Conservation (phyloP, 352 stramenopile species). For the Pythium scleroteichum region DNA sequence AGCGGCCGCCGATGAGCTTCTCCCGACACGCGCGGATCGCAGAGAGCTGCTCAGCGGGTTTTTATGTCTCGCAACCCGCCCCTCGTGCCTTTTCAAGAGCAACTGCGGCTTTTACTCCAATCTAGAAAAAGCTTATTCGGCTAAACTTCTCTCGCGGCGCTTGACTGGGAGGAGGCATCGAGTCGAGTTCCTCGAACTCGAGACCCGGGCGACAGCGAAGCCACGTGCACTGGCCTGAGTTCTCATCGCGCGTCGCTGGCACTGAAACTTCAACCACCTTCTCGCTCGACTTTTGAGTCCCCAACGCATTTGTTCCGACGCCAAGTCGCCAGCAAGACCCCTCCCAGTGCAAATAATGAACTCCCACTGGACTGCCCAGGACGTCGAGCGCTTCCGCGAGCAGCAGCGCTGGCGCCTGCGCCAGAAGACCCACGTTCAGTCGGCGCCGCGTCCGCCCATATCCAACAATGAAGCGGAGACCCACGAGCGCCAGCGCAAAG, state of each 20-base stretch:
- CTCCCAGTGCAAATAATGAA: slow-evolving; percentile 8
- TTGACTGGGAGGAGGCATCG: neutral
- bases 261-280: slow-evolving; percentile 17
- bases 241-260: slow-evolving; percentile 1
- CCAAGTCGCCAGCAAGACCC: neutral
- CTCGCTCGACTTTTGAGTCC: slow-evolving; percentile 7
- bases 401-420: slow-evolving; percentile 26
- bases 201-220: no score
- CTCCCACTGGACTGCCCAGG: slow-evolving; percentile 25
- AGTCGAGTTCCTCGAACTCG: slow-evolving; percentile 18
- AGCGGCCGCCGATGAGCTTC: no score
- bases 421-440: slow-evolving; percentile 15
- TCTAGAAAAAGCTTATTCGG: slow-evolving; percentile 16
- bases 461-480: slow-evolving; percentile 2
- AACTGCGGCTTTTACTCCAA: neutral
- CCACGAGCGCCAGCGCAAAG: slow-evolving; percentile 25
- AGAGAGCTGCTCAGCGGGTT: no score
- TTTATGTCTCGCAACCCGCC: no score
- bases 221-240: neutral
- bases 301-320: neutral
- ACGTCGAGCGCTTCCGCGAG: slow-evolving; percentile 32
- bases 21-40: no score
- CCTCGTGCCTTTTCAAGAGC: neutral
- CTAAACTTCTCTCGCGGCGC: slow-evolving; percentile 1
- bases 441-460: neutral